phyloP scores from a whole-genome alignment of 345 rosid species.

The Pugionium cornutum region DNA sequence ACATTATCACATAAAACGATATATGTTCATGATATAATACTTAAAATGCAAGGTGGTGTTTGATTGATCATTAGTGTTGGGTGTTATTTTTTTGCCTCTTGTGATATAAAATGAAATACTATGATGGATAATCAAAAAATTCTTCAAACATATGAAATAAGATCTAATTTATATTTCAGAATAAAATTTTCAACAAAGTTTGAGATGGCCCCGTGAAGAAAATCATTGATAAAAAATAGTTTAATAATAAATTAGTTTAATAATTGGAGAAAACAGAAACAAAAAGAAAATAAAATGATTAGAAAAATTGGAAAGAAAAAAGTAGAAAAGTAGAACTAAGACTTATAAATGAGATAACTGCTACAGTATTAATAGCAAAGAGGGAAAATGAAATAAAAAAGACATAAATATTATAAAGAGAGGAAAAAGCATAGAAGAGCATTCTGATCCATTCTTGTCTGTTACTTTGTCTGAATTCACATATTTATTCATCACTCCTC shows the following conservation, averaged over 20 bases:
- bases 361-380: not conserved
- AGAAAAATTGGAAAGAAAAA: not conserved
- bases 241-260: not conserved
- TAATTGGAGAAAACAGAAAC: not conserved
- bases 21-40: too few relatives aligned
- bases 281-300: not conserved
- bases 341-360: not conserved
- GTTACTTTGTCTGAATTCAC: slow-evolving; percentile 33
- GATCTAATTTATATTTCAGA: too few relatives aligned
- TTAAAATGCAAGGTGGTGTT: too few relatives aligned
- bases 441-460: slow-evolving; percentile 21
- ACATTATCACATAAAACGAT: too few relatives aligned
- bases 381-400: not conserved
- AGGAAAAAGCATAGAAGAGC: slow-evolving; percentile 6
- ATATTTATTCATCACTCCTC: slow-evolving; percentile 29
- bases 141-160: too few relatives aligned
- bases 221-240: not conserved
- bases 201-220: too few relatives aligned
- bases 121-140: too few relatives aligned
- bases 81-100: too few relatives aligned
- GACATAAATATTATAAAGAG: slow-evolving; percentile 1
- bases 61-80: too few relatives aligned
- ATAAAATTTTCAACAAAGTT: too few relatives aligned
- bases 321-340: not conserved
- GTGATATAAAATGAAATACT: too few relatives aligned